These are phyloP conservation scores for Pseudopyrenochaeta lycopersici DNA, from an alignment of 2,329 filamentous ascomycete species.

Conservation along the genomic window DNA sequence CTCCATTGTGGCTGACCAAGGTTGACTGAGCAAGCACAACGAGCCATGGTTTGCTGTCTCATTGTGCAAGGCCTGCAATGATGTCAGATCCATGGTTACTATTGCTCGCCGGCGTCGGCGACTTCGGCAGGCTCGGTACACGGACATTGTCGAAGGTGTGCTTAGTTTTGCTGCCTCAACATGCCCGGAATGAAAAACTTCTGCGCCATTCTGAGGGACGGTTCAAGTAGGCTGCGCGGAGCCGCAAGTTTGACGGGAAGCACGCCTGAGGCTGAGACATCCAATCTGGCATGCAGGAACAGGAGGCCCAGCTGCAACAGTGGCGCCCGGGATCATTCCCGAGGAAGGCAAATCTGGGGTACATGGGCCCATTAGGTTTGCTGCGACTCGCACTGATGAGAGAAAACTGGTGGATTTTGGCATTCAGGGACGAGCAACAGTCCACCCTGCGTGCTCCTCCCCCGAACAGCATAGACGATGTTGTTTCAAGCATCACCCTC, in stretches of 20 bases:
- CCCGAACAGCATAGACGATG: neutral
- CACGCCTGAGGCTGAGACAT: neutral
- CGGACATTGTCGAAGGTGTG: neutral
- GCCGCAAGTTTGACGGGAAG: neutral
- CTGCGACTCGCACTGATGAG: neutral
- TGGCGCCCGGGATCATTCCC: slow-evolving; percentile 1
- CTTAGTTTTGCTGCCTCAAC: neutral
- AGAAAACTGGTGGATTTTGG: too few species aligned
- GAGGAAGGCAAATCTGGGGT: neutral
- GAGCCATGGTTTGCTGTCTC: neutral
- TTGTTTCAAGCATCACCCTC: neutral
- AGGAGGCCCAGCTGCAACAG: neutral
- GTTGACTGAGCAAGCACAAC: neutral
- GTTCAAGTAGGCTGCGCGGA: neutral
- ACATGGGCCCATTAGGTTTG: neutral
- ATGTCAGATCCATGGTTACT: neutral
- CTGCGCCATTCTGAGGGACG: too few species aligned
- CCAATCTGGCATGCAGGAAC: neutral
- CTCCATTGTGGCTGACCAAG: neutral
- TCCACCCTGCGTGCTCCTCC: neutral
- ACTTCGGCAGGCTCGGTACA: neutral
- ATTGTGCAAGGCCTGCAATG: neutral
- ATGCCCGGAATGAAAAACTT: neutral
- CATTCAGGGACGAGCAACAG: neutral
- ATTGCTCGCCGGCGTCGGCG: neutral